Conservation (phyloP, 768 basidiomycete genomes). For the Thelephora ganbajun region DNA sequence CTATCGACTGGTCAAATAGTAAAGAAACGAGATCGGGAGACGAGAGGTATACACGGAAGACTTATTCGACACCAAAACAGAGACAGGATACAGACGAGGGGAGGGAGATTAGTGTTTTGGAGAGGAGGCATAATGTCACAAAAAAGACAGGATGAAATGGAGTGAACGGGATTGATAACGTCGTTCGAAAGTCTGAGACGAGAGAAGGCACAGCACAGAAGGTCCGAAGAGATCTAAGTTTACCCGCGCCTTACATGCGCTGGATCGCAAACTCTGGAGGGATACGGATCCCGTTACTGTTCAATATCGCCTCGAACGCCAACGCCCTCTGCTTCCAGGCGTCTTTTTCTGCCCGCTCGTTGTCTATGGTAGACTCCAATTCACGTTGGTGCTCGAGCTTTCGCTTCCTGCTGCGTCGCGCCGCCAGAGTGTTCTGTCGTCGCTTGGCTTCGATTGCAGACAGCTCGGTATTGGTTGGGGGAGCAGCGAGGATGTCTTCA, state of each 20-base stretch:
- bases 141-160: not conserved
- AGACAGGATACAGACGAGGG: not conserved
- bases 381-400: slow-evolving; percentile 57
- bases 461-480: slow-evolving; percentile 36
- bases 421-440: slow-evolving; percentile 75
- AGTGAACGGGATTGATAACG: too few relatives aligned
- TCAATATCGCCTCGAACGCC: slow-evolving; percentile 34
- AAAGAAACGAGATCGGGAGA: too few relatives aligned
- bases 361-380: slow-evolving; percentile 43
- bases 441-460: slow-evolving; percentile 71
- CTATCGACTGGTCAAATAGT: too few relatives aligned
- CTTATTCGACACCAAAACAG: too few relatives aligned
- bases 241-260: too few relatives aligned
- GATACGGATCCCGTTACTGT: slow-evolving; percentile 41
- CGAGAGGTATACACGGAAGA: too few relatives aligned
- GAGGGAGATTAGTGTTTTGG: not conserved
- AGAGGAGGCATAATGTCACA: not conserved
- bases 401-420: slow-evolving; percentile 62
- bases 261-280: slow-evolving; percentile 15
- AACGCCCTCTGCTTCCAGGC: slow-evolving; percentile 45
- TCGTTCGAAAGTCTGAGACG: too few relatives aligned
- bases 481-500: slow-evolving; percentile 26
- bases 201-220: too few relatives aligned
- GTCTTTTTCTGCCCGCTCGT: slow-evolving; percentile 42
- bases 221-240: too few relatives aligned